These are phyloP conservation scores for Arabidopsis suecica DNA, from an alignment of 345 rosid genomes.

Conservation along the genomic window DNA sequence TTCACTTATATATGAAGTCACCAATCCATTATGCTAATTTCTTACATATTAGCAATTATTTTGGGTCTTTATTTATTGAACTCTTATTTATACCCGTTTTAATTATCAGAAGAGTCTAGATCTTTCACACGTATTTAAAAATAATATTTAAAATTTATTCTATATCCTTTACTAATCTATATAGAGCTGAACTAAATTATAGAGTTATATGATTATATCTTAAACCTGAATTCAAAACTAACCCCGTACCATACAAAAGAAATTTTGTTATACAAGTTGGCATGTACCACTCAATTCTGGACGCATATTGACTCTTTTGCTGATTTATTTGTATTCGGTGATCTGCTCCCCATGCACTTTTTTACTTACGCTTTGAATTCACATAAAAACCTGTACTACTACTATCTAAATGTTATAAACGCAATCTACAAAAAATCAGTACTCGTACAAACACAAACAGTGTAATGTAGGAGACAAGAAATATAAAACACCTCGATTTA, in stretches of 20 bases:
- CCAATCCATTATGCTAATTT: not conserved
- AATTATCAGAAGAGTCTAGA: not conserved
- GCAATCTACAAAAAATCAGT: constrained; percentile 28
- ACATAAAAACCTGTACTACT: constrained; percentile 14
- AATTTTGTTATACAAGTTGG: constrained; percentile 12
- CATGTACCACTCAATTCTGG: constrained; percentile 31
- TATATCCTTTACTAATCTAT: not conserved
- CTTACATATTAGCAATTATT: not conserved
- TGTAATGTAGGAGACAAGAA: constrained; percentile 16
- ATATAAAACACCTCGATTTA: constrained; percentile 21
- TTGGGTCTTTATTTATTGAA: not conserved
- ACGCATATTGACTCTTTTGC: constrained; percentile 18
- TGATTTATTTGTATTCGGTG: constrained; percentile 16
- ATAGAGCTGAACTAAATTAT: not conserved
- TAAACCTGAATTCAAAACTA: constrained; percentile 24
- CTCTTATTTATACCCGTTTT: not conserved
- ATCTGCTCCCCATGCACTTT: constrained; percentile 27
- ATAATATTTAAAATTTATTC: not conserved
- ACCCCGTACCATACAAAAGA: not conserved
- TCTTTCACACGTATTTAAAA: no score
- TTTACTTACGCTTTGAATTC: constrained; percentile 22
- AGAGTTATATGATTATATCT: constrained; percentile 2
- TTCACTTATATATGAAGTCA: not conserved
- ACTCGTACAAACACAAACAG: constrained; percentile 20
- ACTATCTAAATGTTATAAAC: constrained; percentile 6